Evolutionary conservation across 441 rosid genomes (phyloP), one percentile per base, ranked within the genome.

Genomic region (Brassica balearica): DNA sequence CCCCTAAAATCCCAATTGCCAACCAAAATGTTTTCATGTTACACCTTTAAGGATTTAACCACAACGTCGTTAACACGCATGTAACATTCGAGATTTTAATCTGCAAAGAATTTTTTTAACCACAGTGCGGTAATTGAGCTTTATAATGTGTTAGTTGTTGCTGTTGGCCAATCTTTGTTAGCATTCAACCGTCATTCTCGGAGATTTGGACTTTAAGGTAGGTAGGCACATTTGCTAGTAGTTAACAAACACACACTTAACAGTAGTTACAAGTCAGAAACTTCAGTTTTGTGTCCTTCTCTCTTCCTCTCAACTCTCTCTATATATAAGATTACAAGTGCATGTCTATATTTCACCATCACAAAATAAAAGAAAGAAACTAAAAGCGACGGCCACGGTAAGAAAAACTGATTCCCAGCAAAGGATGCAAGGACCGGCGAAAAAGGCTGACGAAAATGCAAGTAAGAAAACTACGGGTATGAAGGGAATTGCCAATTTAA

Each of bases 301-400:
- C 74, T 36, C 55, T 8, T 53, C 17, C 9, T 19, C 65, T 69
- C 36, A 5, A 14, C 61, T 32, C 64, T 55, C 20, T 20, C 15
- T 48, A 34, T 58, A 71, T 34, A 51, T 48, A 51, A 71, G 65
- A 36, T 17, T 29, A 58, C 56, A 71, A 12, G 22, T 20, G 66
- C 66, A 36, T 36, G 43, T 36, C 43, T 36, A 8, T 36, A 36
- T 36, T 36, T 36, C 43, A 36, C 43, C 43, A 36, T 36, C 43
- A 36, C 43, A 36, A 8, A 36, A 36, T 34, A 34, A 34, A 34
- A 34, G 38, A 34, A 34, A 34, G 38, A 34, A 34, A 43, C 51
- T 48, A 48, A n/a, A 48, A 48, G 55, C 55, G 55, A 12, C 55
- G 55, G 17, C 55, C 55, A 48, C 0, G 55, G 55, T 6, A 48